phyloP scores from a whole-genome alignment of 208 protist genomes.

The Borovskyia barvae region DNA sequence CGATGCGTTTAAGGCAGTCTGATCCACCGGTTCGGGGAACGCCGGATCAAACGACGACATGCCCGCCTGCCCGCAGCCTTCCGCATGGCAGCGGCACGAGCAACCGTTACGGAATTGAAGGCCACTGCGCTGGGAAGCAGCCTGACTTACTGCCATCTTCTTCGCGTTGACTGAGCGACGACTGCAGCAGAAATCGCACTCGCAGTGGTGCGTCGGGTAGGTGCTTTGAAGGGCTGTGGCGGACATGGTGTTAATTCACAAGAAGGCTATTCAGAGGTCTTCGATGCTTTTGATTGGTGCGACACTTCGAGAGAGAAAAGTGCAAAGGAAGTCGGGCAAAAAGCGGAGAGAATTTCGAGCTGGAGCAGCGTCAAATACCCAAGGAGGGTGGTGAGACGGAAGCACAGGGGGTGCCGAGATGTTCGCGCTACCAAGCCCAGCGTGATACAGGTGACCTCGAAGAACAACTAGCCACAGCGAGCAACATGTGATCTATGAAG shows the following conservation, averaged over 20 bases:
- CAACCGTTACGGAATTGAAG: conserved; percentile 47
- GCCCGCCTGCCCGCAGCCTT: conserved; percentile 3
- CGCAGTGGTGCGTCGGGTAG: conserved; percentile 62
- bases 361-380: neutral
- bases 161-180: conserved; percentile 76
- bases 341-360: too few species aligned
- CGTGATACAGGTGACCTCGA: too few species aligned
- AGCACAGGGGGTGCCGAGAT: too few species aligned
- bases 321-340: neutral
- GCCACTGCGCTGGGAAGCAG: conserved; percentile 19
- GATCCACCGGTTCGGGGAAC: conserved; percentile 75
- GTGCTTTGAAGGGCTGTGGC: conserved; percentile 30
- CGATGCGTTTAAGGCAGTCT: conserved; percentile 77
- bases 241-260: too few species aligned
- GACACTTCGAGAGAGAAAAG: neutral
- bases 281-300: too few species aligned
- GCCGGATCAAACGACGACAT: conserved; percentile 59
- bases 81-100: conserved; percentile 53
- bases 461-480: too few species aligned
- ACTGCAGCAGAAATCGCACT: conserved; percentile 86
- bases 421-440: too few species aligned
- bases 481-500: too few species aligned
- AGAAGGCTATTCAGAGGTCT: too few species aligned
- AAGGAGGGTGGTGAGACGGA: too few species aligned
- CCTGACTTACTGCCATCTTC: conserved; percentile 61